Conservation (phyloP, 345 rosid species). For the Cochlearia excelsa region DNA sequence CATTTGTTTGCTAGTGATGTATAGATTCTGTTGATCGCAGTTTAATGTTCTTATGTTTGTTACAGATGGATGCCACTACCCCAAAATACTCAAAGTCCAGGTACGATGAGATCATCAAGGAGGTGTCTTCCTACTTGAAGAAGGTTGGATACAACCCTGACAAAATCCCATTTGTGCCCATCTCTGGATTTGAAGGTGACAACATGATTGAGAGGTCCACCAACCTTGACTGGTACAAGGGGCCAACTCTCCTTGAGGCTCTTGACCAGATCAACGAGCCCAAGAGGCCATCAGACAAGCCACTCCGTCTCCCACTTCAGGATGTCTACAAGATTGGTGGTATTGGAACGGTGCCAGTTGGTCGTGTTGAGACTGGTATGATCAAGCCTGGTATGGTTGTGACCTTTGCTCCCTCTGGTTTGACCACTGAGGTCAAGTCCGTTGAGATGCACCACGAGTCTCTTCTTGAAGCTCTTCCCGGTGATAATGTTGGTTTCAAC, state of each 20-base stretch:
- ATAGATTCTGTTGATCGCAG: neutral
- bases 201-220: conserved; percentile 58
- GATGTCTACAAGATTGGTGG: conserved; percentile 70
- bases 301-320: conserved; percentile 74
- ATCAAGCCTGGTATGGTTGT: conserved; percentile 76
- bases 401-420: conserved; percentile 67
- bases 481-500: conserved; percentile 81
- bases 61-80: conserved; percentile 56
- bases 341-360: conserved; percentile 63
- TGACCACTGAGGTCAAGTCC: conserved; percentile 84
- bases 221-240: conserved; percentile 59
- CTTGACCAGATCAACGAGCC: conserved; percentile 55
- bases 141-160: conserved; percentile 59
- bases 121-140: conserved; percentile 57
- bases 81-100: conserved; percentile 58
- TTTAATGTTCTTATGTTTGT: neutral
- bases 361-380: conserved; percentile 63
- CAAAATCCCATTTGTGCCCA: conserved; percentile 51
- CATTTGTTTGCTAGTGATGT: neutral
- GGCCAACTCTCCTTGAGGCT: conserved; percentile 49
- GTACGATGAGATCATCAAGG: conserved; percentile 57
- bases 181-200: conserved; percentile 57
- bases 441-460: conserved; percentile 96
- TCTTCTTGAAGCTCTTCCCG: conserved; percentile 70
- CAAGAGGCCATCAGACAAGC: conserved; percentile 89